Conservation (phyloP, 176 grass and related monocot genomes). For the Oryza meridionalis region DNA sequence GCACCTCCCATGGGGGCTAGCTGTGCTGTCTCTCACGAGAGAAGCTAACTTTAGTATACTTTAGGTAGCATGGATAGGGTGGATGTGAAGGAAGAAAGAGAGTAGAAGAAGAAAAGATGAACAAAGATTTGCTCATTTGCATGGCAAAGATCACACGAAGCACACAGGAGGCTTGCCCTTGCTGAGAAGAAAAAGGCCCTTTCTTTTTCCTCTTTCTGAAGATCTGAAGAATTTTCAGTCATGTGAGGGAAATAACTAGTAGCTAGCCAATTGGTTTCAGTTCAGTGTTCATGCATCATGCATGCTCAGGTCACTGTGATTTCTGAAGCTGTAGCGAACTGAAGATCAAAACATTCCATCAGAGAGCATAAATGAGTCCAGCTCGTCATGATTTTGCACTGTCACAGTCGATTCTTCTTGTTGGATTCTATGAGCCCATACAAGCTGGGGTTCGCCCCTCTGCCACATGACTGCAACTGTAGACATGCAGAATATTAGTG, state of each 20-base stretch:
- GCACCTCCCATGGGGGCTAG: constrained; percentile 22
- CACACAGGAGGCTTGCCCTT: constrained; percentile 40
- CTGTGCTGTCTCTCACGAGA: constrained; percentile 44
- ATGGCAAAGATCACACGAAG: constrained; percentile 31
- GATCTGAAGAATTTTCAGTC: constrained; percentile 47
- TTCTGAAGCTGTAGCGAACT: neutral
- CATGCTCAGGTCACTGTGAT: neutral
- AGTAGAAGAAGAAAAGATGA: constrained; percentile 16
- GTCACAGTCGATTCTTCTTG: constrained; percentile 5
- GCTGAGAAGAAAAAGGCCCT: constrained; percentile 48
- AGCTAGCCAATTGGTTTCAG: neutral
- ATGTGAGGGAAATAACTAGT: constrained; percentile 37
- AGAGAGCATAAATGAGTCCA: constrained; percentile 2
- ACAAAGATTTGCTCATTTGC: constrained; percentile 21
- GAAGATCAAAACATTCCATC: neutral
- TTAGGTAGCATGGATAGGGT: constrained; percentile 34
- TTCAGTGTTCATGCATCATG: neutral
- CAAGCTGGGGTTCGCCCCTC: neutral
- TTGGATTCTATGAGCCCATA: constrained; percentile 28
- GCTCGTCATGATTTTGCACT: constrained; percentile 17
- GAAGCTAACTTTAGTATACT: constrained; percentile 21
- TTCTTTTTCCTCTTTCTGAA: constrained; percentile 45
- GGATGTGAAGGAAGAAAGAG: constrained; percentile 35
- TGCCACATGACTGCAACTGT: constrained; percentile 20
- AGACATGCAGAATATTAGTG: neutral